Evolutionary conservation across 1,284 basidiomycete species (phyloP).

Genomic region (Marasmius tenuissimus): DNA sequence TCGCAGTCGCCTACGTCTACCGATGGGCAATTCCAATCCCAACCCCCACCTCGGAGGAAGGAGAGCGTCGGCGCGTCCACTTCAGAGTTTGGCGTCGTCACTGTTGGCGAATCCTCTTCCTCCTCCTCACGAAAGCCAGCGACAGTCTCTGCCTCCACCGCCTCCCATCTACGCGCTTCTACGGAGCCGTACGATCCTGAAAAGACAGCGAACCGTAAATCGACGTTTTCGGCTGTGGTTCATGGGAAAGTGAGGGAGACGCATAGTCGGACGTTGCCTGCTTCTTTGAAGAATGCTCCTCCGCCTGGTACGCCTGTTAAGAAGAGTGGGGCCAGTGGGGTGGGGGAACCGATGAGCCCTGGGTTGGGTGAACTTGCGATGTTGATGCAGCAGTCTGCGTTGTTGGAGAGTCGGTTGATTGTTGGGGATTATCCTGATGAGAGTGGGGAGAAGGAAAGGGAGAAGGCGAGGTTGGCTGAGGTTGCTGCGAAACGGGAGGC

Average conservation of each 20-base stretch:
- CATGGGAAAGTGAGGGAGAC: conserved; percentile 46
- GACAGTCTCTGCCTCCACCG: too few relatives aligned
- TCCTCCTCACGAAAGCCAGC: conserved; percentile 1
- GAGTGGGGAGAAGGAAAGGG: conserved; percentile 1
- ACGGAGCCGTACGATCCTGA: conserved; percentile 12
- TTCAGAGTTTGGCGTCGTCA: conserved; percentile 30
- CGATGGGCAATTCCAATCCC: neutral
- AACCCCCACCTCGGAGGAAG: conserved; percentile 1
- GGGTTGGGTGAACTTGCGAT: conserved; percentile 46
- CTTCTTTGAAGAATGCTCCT: neutral
- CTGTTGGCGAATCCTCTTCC: conserved; percentile 21
- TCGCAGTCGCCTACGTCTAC: conserved; percentile 22
- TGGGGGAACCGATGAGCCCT: conserved; percentile 33
- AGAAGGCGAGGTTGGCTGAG: neutral
- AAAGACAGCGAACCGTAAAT: neutral
- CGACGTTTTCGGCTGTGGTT: conserved; percentile 52
- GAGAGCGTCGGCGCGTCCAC: conserved; percentile 1
- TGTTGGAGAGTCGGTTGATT: conserved; percentile 47
- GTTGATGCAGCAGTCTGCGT: conserved; percentile 49
- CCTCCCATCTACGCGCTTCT: conserved; percentile 14
- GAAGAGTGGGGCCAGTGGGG: neutral
- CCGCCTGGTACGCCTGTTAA: conserved; percentile 17
- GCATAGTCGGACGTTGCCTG: conserved; percentile 11
- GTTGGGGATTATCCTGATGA: conserved; percentile 41
- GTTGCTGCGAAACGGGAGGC: too few relatives aligned